Conservation (phyloP, 2,329 filamentous ascomycete species). For the Paraphoma sp. region DNA sequence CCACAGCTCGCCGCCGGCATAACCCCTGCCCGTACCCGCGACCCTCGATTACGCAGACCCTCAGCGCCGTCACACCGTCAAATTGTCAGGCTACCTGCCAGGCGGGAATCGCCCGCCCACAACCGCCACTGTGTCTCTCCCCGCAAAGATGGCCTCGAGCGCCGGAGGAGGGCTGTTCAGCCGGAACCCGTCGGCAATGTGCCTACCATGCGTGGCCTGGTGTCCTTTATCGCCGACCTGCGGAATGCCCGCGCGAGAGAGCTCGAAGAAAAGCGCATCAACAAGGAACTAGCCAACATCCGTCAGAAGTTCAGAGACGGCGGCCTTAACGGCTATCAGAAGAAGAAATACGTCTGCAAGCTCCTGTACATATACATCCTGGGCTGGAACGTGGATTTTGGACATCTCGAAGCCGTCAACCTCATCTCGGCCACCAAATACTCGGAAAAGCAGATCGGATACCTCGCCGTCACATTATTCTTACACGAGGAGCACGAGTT, state of each 20-base stretch:
- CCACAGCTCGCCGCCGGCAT: conserved; percentile 27
- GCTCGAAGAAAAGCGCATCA: conserved; percentile 98
- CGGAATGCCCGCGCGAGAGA: conserved; percentile 94
- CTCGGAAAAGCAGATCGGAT: conserved; percentile 99
- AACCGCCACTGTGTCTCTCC: conserved; percentile 33
- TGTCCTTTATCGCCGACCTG: conserved; percentile 97
- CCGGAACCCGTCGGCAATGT: conserved; percentile 50
- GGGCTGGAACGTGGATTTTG: conserved; percentile 98
- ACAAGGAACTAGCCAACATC: conserved; percentile 99
- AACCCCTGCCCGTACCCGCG: conserved; percentile 28
- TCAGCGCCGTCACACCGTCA: conserved; percentile 19
- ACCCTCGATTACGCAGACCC: conserved; percentile 3
- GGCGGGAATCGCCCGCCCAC: conserved; percentile 42
- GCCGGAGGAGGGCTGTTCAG: conserved; percentile 50
- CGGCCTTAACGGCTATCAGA: conserved; percentile 93
- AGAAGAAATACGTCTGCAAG: conserved; percentile 99
- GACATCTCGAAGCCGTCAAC: conserved; percentile 97
- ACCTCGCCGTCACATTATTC: conserved; percentile 95
- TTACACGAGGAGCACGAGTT: conserved; percentile 97
- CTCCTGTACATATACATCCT: conserved; percentile 98
- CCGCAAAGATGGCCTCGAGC: conserved; percentile 47
- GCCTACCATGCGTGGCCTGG: conserved; percentile 66
- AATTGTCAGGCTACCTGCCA: conserved; percentile 35
- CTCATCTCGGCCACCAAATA: conserved; percentile 96
- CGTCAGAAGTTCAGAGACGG: conserved; percentile 98